phyloP scores from a whole-genome alignment of 305 asterid species.

The Ilex paraguariensis region DNA sequence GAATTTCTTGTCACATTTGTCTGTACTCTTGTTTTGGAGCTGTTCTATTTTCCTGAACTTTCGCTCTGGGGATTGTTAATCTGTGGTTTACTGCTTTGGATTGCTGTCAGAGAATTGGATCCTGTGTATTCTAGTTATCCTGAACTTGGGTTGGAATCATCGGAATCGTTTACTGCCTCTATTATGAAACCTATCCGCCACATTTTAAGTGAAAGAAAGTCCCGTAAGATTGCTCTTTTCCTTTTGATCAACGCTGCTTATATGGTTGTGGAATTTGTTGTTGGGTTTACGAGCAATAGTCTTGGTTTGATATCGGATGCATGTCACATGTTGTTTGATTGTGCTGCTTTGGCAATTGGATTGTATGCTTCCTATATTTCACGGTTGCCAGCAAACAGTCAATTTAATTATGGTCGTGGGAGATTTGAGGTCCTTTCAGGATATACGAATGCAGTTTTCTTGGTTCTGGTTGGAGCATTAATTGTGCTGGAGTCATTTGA shows the following conservation, averaged over 20 bases:
- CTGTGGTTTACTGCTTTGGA: slow-evolving; percentile 72
- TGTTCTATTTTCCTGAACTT: slow-evolving; percentile 78
- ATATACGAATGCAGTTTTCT: slow-evolving; percentile 78
- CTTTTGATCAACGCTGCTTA: slow-evolving; percentile 87
- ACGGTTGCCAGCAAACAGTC: slow-evolving; percentile 76
- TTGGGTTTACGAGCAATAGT: slow-evolving; percentile 95
- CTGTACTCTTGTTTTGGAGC: slow-evolving; percentile 73
- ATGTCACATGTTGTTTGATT: slow-evolving; percentile 95
- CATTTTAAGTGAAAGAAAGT: slow-evolving; percentile 80
- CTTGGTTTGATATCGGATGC: slow-evolving; percentile 98
- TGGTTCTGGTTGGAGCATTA: slow-evolving; percentile 85
- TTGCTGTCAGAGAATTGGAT: slow-evolving; percentile 66
- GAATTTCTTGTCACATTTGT: slow-evolving; percentile 73
- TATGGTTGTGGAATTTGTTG: slow-evolving; percentile 88
- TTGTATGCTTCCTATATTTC: slow-evolving; percentile 91
- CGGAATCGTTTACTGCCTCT: slow-evolving; percentile 38
- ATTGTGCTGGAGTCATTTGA: slow-evolving; percentile 84
- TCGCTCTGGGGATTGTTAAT: slow-evolving; percentile 88
- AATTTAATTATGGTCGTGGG: slow-evolving; percentile 90
- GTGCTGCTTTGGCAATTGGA: slow-evolving; percentile 97
- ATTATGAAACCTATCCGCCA: slow-evolving; percentile 81
- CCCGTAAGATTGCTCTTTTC: slow-evolving; percentile 81
- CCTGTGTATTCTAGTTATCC: slow-evolving; percentile 41
- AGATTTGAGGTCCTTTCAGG: slow-evolving; percentile 95
- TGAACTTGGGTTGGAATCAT: slow-evolving; percentile 61